Percentiles rank a stretch among this genome's conserved stretches.
These are phyloP conservation scores for Mangifera indica DNA, from an alignment of 345 rosid species.

Conservation along the genomic window DNA sequence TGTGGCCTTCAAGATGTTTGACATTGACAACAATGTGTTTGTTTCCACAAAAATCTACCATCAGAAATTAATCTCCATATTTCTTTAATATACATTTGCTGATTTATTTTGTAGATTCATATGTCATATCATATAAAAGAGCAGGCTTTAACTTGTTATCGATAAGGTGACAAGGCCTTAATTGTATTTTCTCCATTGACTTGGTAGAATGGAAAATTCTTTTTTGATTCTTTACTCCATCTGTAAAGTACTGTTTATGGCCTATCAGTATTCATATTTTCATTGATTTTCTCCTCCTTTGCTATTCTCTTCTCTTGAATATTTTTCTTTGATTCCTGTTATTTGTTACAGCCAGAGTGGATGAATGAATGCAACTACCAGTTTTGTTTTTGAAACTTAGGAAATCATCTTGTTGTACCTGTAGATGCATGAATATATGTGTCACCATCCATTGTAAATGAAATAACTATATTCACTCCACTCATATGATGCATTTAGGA, in stretches of 20 bases:
- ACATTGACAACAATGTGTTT: conserved; percentile 67
- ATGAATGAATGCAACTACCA: background rate
- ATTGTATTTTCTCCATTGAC: background rate
- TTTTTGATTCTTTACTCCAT: background rate
- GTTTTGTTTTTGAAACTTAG: background rate
- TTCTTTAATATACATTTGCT: conserved; percentile 1
- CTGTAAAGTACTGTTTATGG: background rate
- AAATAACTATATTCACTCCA: background rate
- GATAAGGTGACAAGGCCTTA: no score
- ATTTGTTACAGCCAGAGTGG: background rate
- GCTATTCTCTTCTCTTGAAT: background rate
- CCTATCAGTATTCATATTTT: background rate
- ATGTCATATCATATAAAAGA: background rate
- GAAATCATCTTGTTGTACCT: background rate
- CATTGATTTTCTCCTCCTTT: background rate
- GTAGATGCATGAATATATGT: background rate
- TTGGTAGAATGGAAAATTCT: background rate
- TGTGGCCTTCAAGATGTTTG: conserved; percentile 91
- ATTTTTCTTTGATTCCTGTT: background rate
- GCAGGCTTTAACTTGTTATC: background rate
- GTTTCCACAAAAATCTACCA: conserved; percentile 25
- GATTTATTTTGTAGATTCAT: background rate
- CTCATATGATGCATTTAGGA: background rate
- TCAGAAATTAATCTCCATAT: conserved; percentile 14
- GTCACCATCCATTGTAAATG: background rate